Conservation (phyloP, 163 green algal genomes). For the Smithsoniella earleae region DNA sequence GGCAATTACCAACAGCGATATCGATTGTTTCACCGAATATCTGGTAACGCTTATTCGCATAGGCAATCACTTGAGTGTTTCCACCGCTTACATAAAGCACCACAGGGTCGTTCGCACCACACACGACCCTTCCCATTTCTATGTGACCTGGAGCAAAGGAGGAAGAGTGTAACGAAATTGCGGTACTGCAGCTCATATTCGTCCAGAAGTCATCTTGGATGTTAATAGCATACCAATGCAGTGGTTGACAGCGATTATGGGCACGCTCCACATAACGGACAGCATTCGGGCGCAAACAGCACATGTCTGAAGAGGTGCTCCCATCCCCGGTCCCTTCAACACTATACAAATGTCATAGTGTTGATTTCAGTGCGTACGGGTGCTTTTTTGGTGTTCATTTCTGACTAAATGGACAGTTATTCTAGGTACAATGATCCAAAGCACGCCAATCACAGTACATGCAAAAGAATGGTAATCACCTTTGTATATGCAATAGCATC, state of each 20-base stretch:
- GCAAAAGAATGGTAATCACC: too few relatives aligned
- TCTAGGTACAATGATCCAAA: too few relatives aligned
- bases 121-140: slow-evolving; percentile 85
- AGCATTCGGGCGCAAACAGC: slow-evolving; percentile 76
- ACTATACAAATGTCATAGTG: too few relatives aligned
- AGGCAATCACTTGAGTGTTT: slow-evolving; percentile 71
- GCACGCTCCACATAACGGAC: slow-evolving; percentile 68
- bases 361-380: too few relatives aligned
- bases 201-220: background rate
- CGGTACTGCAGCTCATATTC: background rate
- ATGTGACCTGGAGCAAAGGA: slow-evolving; percentile 57
- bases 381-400: too few relatives aligned
- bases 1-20: slow-evolving; percentile 86
- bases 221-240: slow-evolving; percentile 56
- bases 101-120: slow-evolving; percentile 70
- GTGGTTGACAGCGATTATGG: slow-evolving; percentile 84
- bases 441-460: too few relatives aligned
- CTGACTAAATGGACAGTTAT: too few relatives aligned
- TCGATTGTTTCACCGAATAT: slow-evolving; percentile 96
- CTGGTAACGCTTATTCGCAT: slow-evolving; percentile 50
- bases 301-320: slow-evolving; percentile 67
- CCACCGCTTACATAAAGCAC: slow-evolving; percentile 86
- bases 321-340: slow-evolving; percentile 90
- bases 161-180: background rate
- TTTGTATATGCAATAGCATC: slow-evolving; percentile 64